A percentile compares a stretch with the other conserved stretches of the same genome.
These are phyloP conservation scores for Lupinus albus DNA, from an alignment of 306 rosid species.

Conservation along the genomic window DNA sequence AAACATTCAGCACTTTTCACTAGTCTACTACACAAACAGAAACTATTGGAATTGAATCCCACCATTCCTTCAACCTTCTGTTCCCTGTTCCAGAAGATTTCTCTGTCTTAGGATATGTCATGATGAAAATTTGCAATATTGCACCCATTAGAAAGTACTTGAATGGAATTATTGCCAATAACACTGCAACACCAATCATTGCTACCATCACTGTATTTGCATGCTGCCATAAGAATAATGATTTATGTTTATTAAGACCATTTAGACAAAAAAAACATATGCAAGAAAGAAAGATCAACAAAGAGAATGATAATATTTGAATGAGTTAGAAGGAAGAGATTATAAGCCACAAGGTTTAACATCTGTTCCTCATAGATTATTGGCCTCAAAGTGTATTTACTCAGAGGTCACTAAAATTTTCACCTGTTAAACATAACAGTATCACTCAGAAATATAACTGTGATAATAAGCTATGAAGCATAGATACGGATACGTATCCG, in stretches of 20 bases:
- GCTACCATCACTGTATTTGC: slow-evolving; percentile 65
- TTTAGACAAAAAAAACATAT: background rate
- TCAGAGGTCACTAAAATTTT: no score
- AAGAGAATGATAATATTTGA: background rate
- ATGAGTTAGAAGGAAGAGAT: background rate
- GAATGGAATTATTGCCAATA: slow-evolving; percentile 66
- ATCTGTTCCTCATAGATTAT: background rate
- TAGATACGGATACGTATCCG: no score
- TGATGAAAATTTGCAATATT: slow-evolving; percentile 52
- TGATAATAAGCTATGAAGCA: no score
- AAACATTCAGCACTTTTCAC: slow-evolving; percentile 26
- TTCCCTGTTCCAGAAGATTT: slow-evolving; percentile 52
- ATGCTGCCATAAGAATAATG: slow-evolving; percentile 59
- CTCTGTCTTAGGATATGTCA: slow-evolving; percentile 42
- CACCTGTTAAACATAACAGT: no score
- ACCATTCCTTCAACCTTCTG: slow-evolving; percentile 86
- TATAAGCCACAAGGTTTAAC: background rate
- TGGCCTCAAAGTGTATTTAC: background rate
- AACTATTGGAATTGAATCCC: slow-evolving; percentile 88
- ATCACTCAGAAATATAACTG: no score
- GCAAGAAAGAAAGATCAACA: background rate
- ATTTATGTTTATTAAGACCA: background rate
- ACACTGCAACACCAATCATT: slow-evolving; percentile 56
- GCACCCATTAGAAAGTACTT: slow-evolving; percentile 64
- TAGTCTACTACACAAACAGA: slow-evolving; percentile 64